Percentiles rank a stretch among this genome's conserved stretches.
These are phyloP conservation scores for Monosporascus sp. DNA, from an alignment of 2,329 filamentous ascomycete species.

Conservation along the genomic window DNA sequence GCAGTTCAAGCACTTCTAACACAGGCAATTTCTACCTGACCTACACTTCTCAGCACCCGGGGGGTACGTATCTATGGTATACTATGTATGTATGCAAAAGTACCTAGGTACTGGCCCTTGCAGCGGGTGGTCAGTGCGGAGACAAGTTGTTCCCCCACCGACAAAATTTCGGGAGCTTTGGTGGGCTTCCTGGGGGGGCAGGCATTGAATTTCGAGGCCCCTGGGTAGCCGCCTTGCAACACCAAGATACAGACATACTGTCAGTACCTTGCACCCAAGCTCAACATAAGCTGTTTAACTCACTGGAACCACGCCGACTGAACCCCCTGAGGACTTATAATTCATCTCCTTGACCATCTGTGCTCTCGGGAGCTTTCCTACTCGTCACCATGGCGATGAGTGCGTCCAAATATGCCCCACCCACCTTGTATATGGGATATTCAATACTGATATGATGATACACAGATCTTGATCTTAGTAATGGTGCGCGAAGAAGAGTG, in stretches of 20 bases:
- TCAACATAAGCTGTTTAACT: background rate
- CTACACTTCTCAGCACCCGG: background rate
- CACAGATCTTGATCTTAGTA: conserved; percentile 74
- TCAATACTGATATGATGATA: conserved; percentile 21
- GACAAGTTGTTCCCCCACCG: background rate
- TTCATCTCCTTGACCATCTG: background rate
- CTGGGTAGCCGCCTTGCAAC: background rate
- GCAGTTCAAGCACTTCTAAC: background rate
- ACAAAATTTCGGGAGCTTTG: background rate
- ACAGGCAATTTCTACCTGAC: background rate
- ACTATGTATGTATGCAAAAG: too few species aligned
- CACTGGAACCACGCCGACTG: background rate
- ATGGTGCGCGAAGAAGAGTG: conserved; percentile 52
- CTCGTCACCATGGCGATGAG: conserved; percentile 52
- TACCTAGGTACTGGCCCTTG: too few species aligned
- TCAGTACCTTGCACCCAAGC: background rate
- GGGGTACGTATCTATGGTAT: too few species aligned
- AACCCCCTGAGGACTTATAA: background rate
- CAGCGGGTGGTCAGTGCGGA: too few species aligned
- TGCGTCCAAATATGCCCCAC: conserved; percentile 31
- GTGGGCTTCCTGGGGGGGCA: background rate
- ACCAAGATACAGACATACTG: background rate
- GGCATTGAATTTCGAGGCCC: background rate
- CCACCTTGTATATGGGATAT: conserved; percentile 9
- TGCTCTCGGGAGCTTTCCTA: conserved; percentile 24